Evolutionary conservation across 495 filamentous ascomycete species (phyloP).

Genomic region (Talaromyces liani): DNA sequence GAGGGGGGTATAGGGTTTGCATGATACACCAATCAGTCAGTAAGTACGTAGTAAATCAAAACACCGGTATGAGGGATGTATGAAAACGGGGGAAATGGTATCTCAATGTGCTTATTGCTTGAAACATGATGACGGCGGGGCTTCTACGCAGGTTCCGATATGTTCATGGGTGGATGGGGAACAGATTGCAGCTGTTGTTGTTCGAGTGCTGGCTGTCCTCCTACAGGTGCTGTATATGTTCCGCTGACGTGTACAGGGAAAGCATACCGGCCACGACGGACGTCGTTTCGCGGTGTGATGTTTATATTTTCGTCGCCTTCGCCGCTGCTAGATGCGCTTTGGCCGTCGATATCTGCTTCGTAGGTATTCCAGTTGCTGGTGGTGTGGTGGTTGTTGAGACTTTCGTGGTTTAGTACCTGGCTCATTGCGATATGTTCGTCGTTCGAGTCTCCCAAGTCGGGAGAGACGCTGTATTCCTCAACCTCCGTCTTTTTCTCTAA

Average conservation of each 20-base stretch:
- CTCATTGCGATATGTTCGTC: neutral
- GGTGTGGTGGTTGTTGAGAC: neutral
- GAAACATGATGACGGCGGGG: neutral
- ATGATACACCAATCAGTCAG: neutral
- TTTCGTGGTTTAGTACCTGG: conserved; percentile 1
- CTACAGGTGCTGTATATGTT: conserved; percentile 8
- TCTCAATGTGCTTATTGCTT: neutral
- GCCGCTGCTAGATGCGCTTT: neutral
- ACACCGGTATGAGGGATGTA: neutral
- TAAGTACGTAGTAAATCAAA: neutral
- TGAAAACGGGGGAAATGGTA: neutral
- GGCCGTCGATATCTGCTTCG: neutral
- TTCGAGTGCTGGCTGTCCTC: neutral
- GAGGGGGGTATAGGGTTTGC: neutral
- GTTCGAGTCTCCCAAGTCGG: neutral
- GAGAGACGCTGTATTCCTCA: conserved; percentile 4
- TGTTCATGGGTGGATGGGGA: neutral
- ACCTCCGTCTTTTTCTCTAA: conserved; percentile 2
- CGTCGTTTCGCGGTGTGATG: conserved; percentile 19
- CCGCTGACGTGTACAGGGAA: conserved; percentile 33
- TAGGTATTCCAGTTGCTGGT: neutral
- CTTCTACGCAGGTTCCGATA: neutral
- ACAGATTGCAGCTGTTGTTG: neutral
- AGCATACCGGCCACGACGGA: conserved; percentile 20
- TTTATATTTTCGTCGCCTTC: conserved; percentile 24